phyloP scores from a whole-genome alignment of 2,329 filamentous ascomycete genomes.

The Daldinia sp. region DNA sequence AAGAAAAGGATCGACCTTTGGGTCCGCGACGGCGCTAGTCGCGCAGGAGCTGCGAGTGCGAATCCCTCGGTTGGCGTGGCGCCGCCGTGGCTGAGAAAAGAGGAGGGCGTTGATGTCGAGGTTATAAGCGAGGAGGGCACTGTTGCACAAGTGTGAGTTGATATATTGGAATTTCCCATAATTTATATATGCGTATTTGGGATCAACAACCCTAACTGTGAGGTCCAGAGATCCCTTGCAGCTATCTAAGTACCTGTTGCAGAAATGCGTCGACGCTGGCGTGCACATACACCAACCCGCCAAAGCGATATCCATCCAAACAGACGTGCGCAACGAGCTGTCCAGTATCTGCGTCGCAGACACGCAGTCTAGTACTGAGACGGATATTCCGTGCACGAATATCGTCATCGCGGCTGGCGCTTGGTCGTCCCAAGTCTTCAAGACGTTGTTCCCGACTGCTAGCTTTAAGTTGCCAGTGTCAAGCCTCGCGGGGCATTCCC shows the following conservation, averaged over 20 bases:
- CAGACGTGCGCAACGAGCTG: conserved; percentile 59
- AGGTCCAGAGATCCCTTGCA: conserved; percentile 66
- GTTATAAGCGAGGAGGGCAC: conserved; percentile 67
- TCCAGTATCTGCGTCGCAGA: conserved; percentile 60
- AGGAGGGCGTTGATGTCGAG: conserved; percentile 64
- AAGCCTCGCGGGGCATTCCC: conserved; percentile 74
- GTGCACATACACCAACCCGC: conserved; percentile 73
- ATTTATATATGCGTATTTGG: neutral
- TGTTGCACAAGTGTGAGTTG: conserved; percentile 70
- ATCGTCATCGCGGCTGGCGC: conserved; percentile 74
- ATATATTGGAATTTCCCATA: neutral
- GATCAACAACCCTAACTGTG: neutral
- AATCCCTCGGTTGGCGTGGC: conserved; percentile 48
- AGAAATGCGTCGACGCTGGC: conserved; percentile 63
- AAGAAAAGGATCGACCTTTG: conserved; percentile 67
- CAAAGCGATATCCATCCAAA: conserved; percentile 59
- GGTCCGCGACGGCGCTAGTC: conserved; percentile 69
- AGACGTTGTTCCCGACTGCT: conserved; percentile 68
- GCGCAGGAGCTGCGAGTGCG: conserved; percentile 60
- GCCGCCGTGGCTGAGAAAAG: conserved; percentile 67
- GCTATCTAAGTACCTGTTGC: conserved; percentile 72
- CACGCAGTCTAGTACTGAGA: conserved; percentile 53
- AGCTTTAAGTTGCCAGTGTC: conserved; percentile 62
- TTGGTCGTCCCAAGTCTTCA: conserved; percentile 75
- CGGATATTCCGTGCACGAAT: conserved; percentile 67